phyloP scores from a whole-genome alignment of 106 monocot species.

The Dendrobium nobile region DNA sequence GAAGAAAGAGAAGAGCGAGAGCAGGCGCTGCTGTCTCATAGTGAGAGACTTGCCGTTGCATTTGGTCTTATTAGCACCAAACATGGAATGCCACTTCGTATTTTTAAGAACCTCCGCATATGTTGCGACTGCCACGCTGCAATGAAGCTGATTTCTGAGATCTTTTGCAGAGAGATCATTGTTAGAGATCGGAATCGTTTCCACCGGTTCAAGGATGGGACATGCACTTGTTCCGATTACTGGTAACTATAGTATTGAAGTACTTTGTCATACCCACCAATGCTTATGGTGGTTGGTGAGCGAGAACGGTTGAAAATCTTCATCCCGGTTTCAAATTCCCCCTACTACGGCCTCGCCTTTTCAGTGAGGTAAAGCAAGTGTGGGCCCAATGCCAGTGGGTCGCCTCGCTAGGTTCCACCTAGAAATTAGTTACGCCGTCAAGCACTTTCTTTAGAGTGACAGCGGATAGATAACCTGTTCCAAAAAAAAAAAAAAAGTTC shows the following conservation, averaged over 20 bases:
- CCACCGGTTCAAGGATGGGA: slow-evolving; percentile 48
- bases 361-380: no score
- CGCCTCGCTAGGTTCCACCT: no score
- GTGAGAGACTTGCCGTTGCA: slow-evolving; percentile 57
- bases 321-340: no score
- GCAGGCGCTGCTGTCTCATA: slow-evolving; percentile 40
- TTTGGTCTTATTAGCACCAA: slow-evolving; percentile 47
- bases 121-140: slow-evolving; percentile 50
- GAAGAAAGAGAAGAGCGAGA: slow-evolving; percentile 43
- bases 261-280: no score
- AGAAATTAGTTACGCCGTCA: no score
- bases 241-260: slow-evolving; percentile 25
- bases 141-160: slow-evolving; percentile 41
- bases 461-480: no score
- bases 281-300: no score
- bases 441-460: no score
- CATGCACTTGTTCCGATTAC: slow-evolving; percentile 63
- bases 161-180: slow-evolving; percentile 46
- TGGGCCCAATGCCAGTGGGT: no score
- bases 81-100: slow-evolving; percentile 26
- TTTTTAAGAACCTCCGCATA: slow-evolving; percentile 69
- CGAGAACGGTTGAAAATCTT: no score
- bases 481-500: no score
- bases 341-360: no score
- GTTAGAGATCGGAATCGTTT: slow-evolving; percentile 65